Evolutionary conservation across 2,329 filamentous ascomycete genomes (phyloP).

Genomic region (Phyllosticta citribraziliensis): DNA sequence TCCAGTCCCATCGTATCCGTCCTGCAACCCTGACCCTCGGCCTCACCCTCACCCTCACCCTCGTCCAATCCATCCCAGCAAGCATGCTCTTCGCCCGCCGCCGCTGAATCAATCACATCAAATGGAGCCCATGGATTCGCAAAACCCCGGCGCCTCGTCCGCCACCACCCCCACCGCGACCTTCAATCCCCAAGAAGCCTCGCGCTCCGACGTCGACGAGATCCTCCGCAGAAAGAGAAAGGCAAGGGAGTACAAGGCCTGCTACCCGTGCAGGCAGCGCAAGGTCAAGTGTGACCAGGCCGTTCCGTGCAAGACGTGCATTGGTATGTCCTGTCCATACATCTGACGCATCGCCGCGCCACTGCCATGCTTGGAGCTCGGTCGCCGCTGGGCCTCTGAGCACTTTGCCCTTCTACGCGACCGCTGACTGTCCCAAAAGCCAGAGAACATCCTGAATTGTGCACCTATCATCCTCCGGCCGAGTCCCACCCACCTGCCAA

Average conservation of each 20-base stretch:
- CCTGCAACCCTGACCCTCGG: neutral
- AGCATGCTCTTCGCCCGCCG: conserved; percentile 4
- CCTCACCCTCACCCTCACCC: neutral
- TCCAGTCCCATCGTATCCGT: neutral
- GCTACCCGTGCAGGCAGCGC: conserved; percentile 40
- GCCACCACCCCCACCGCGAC: conserved; percentile 1
- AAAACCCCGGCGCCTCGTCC: conserved; percentile 7
- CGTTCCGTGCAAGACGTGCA: conserved; percentile 41
- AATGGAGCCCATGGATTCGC: conserved; percentile 10
- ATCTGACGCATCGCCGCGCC: neutral
- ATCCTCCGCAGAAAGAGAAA: conserved; percentile 41
- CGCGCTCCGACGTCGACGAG: conserved; percentile 39
- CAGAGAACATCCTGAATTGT: conserved; percentile 41
- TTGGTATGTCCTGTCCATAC: conserved; percentile 22
- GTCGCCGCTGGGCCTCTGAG: neutral
- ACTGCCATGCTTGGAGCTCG: neutral
- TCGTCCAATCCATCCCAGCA: neutral
- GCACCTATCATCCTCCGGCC: conserved; percentile 33
- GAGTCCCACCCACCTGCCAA: conserved; percentile 32
- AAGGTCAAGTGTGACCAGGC: conserved; percentile 39
- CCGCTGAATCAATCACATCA: neutral
- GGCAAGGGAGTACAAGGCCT: conserved; percentile 40
- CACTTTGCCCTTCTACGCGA: neutral
- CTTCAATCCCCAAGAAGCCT: conserved; percentile 18
- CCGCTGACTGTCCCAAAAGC: conserved; percentile 6